phyloP scores from a whole-genome alignment of 148 eudicot species.

The Heliosperma pusillum region DNA sequence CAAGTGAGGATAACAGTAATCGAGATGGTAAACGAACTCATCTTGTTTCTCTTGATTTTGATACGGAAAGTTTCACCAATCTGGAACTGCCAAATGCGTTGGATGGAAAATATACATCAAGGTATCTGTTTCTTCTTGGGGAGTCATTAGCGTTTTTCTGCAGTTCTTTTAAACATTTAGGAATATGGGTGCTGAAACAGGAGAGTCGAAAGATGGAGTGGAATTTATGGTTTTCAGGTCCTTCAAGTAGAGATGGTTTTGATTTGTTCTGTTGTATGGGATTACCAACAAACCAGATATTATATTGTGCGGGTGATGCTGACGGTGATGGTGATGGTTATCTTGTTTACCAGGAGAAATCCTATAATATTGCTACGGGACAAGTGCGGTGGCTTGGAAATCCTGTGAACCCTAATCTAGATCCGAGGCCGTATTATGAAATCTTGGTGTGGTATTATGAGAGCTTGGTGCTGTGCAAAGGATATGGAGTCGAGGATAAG shows the following conservation, averaged over 20 bases:
- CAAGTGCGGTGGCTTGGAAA: too few species aligned
- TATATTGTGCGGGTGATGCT: too few species aligned
- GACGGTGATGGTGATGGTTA: too few species aligned
- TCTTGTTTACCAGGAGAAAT: too few species aligned
- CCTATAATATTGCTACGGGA: too few species aligned
- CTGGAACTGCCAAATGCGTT: background rate
- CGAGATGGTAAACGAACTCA: background rate
- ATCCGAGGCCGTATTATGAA: too few species aligned
- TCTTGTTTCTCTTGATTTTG: slow-evolving; percentile 7
- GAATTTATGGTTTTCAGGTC: background rate
- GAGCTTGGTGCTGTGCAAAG: too few species aligned
- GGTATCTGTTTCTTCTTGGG: background rate
- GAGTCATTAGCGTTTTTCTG: background rate
- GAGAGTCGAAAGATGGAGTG: background rate
- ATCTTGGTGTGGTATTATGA: too few species aligned
- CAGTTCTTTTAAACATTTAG: background rate
- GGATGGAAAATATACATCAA: too few species aligned
- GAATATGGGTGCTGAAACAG: background rate
- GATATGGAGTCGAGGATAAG: too few species aligned
- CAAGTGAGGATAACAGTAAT: background rate
- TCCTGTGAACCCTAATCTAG: too few species aligned
- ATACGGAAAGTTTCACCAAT: background rate
- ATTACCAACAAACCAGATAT: too few species aligned
- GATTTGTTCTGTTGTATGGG: background rate
- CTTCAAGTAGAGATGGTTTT: background rate